Conservation (phyloP, 805 yeast genomes). For the Kodamaea neixiangensis region DNA sequence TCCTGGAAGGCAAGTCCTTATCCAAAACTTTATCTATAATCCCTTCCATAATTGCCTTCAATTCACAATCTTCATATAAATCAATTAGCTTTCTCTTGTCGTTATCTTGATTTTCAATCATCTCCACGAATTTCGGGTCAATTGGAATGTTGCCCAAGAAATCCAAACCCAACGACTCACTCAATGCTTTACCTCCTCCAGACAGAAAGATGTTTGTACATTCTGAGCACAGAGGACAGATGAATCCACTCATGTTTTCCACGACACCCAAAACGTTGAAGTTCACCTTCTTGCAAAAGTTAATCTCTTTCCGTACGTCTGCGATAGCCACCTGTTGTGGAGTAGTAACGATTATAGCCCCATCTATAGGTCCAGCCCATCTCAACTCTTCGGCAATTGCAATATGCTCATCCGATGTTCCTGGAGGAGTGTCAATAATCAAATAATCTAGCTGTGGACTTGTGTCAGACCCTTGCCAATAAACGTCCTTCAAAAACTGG, state of each 20-base stretch:
- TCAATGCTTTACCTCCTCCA: conserved; percentile 84
- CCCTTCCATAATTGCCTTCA: conserved; percentile 38
- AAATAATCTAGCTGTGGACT: conserved; percentile 61
- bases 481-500: conserved; percentile 87
- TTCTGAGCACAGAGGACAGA: conserved; percentile 92
- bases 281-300: conserved; percentile 85
- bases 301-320: conserved; percentile 92
- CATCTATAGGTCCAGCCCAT: conserved; percentile 68
- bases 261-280: conserved; percentile 80
- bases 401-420: conserved; percentile 97
- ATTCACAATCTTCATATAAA: conserved; percentile 35
- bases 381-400: conserved; percentile 91
- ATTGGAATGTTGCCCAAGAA: conserved; percentile 90
- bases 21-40: conserved; percentile 38
- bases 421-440: conserved; percentile 97
- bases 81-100: conserved; percentile 35
- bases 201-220: conserved; percentile 88
- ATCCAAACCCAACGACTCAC: conserved; percentile 60
- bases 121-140: conserved; percentile 85
- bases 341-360: conserved; percentile 93
- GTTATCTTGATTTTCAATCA: conserved; percentile 68
- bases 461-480: conserved; percentile 65
- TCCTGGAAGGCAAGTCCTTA: conserved; percentile 29
- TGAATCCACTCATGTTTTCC: conserved; percentile 96
- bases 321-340: conserved; percentile 93